Evolutionary conservation across 345 rosid genomes (phyloP), one percentile per base, ranked within the genome.

Genomic region (Clarkia xantiana): DNA sequence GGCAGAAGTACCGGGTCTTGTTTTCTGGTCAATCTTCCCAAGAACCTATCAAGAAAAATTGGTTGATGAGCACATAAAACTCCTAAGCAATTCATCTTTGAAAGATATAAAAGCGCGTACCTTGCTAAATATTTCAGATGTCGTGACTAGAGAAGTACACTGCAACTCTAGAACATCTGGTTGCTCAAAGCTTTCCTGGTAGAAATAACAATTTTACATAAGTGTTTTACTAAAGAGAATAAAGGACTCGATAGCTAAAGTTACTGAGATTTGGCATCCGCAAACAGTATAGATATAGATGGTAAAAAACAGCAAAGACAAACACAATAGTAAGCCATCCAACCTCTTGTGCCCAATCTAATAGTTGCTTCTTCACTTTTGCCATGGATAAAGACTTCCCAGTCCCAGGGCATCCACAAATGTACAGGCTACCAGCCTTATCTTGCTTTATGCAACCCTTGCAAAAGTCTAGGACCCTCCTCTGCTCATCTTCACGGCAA

Each of bases 351-450:
- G 79, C 70, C 94, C 95, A 90, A 1, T 82, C 76, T 59, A 68
- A 50, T 53, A 76, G 53, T 16, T 56, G 67, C 34, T 65, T 72
- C 51, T 71, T 76, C 29, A 86, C 79, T 71, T 68, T 82, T 57
- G 76, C 86, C 84, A 82, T 76, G 0, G 94, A 82, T 53, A 90
- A 49, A 0, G 95, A 77, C 60, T 90, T 90, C 3, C 97, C 95
- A 0, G 97, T 86, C 57, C 95, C 95, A 0, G 97, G 95, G 15
- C 84, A 79, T 22, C 95, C 97, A 55, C 86, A 80, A 40, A 76
- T 62, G 18, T 86, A 90, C 59, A 82, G 74, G 58, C 95, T 85
- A 53, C 86, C 84, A 20, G 88, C 78, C 64, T 79, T 83, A 60
- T 67, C 76, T 0, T 76, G 71, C 63, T 77, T 58, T 11, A 86